A percentile compares a stretch with the other conserved stretches of the same genome.
Evolutionary conservation across 768 basidiomycete genomes (phyloP).

Genomic region (Tulasnella sp.): DNA sequence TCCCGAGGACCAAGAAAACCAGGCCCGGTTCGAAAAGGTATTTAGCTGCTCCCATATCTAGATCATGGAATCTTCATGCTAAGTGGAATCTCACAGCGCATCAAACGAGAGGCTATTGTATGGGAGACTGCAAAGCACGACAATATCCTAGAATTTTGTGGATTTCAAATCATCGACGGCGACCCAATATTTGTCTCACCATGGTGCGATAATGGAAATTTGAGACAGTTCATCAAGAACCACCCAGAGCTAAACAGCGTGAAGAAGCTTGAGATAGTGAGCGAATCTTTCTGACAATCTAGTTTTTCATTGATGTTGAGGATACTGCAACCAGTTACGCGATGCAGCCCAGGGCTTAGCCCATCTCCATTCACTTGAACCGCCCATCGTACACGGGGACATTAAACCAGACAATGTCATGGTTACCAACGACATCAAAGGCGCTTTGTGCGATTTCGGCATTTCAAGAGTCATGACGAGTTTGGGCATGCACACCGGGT

Average conservation of each 20-base stretch:
- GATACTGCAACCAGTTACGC: background rate
- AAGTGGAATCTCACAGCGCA: background rate
- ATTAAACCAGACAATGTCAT: slow-evolving; percentile 13
- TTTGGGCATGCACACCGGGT: background rate
- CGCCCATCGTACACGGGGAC: slow-evolving; percentile 14
- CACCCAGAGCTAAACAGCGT: background rate
- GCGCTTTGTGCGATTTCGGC: slow-evolving; percentile 10
- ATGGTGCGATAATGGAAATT: slow-evolving; percentile 26
- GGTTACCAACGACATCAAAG: background rate
- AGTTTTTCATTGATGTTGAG: background rate
- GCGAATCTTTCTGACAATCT: background rate
- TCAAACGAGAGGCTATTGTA: background rate
- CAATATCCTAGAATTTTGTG: background rate
- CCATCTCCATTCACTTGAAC: background rate
- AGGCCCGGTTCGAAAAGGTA: background rate
- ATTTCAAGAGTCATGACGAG: background rate
- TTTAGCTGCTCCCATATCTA: background rate
- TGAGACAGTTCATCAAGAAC: background rate
- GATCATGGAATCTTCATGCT: background rate
- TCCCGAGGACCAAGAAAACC: background rate
- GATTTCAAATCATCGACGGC: background rate
- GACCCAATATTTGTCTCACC: slow-evolving; percentile 16
- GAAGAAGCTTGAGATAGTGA: background rate
- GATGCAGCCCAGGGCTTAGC: background rate
- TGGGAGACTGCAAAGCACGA: background rate